A percentile compares a stretch with the other conserved stretches of the same genome.
These are phyloP conservation scores for Trichothecium roseum DNA, from an alignment of 2,329 filamentous ascomycete genomes.

Conservation along the genomic window DNA sequence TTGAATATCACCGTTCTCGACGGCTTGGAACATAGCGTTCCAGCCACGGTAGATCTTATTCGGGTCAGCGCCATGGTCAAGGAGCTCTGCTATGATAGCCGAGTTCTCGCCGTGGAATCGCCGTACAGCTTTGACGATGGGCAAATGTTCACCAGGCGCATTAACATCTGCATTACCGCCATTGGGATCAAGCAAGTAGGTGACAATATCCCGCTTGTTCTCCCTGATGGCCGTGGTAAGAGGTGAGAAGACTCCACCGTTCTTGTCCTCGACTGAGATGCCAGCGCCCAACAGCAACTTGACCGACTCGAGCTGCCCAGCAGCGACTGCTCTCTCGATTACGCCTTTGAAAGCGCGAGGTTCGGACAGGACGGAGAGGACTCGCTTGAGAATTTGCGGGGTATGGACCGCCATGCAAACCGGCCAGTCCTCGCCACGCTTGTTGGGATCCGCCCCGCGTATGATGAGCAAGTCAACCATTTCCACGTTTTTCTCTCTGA, in stretches of 20 bases:
- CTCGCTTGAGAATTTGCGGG: slow-evolving; percentile 46
- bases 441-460: slow-evolving; percentile 49
- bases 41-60: slow-evolving; percentile 58
- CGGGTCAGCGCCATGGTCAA: slow-evolving; percentile 54
- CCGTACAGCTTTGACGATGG: slow-evolving; percentile 59
- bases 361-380: slow-evolving; percentile 46
- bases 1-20: slow-evolving; percentile 50
- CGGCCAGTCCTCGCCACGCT: slow-evolving; percentile 60
- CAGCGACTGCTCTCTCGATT: slow-evolving; percentile 56
- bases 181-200: slow-evolving; percentile 49
- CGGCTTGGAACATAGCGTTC: slow-evolving; percentile 54
- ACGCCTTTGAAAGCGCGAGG: slow-evolving; percentile 55
- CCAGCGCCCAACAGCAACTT: slow-evolving; percentile 55
- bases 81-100: slow-evolving; percentile 51
- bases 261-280: slow-evolving; percentile 60
- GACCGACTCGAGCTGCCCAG: slow-evolving; percentile 56
- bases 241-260: slow-evolving; percentile 61
- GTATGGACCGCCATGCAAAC: slow-evolving; percentile 57
- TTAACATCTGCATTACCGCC: slow-evolving; percentile 48
- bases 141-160: slow-evolving; percentile 58
- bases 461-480: slow-evolving; percentile 48
- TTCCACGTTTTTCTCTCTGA: slow-evolving; percentile 47
- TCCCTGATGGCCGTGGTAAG: slow-evolving; percentile 59
- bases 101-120: slow-evolving; percentile 44
- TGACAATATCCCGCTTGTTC: slow-evolving; percentile 48